These are phyloP conservation scores for Phytopythium litorale DNA, from an alignment of 352 stramenopile species.

Conservation along the genomic window DNA sequence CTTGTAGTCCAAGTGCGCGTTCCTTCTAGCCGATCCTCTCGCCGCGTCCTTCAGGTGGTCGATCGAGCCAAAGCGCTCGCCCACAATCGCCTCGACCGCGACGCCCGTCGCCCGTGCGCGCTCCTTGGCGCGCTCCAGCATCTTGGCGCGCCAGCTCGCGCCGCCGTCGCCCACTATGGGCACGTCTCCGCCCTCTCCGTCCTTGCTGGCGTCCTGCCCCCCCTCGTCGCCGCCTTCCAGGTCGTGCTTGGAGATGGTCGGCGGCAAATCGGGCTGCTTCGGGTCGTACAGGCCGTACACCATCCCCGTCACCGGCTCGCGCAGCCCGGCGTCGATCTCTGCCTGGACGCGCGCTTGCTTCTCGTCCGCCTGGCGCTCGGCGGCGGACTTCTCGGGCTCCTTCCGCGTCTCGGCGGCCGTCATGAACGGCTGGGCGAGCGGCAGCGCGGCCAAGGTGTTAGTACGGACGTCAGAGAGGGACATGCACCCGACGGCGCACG, in stretches of 20 bases:
- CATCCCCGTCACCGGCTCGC: conserved; percentile 76
- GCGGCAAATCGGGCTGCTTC: conserved; percentile 54
- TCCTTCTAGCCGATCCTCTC: conserved; percentile 34
- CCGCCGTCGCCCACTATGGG: conserved; percentile 65
- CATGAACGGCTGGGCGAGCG: conserved; percentile 42
- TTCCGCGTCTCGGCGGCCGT: conserved; percentile 13
- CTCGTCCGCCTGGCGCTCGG: conserved; percentile 35
- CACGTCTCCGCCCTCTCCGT: conserved; percentile 12
- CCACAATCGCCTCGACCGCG: conserved; percentile 56
- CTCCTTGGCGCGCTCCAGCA: conserved; percentile 71
- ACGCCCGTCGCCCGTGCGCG: conserved; percentile 48
- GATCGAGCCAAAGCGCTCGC: conserved; percentile 55
- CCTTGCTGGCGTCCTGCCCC: conserved; percentile 1
- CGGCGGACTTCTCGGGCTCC: conserved; percentile 30
- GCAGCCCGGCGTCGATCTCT: conserved; percentile 69
- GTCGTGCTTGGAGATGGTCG: conserved; percentile 23
- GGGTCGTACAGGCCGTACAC: conserved; percentile 79
- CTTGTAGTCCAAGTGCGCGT: conserved; percentile 75
- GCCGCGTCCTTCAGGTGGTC: conserved; percentile 47
- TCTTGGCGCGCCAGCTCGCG: conserved; percentile 81
- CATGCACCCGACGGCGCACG: background rate
- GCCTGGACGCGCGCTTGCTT: conserved; percentile 62
- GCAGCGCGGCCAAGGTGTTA: background rate
- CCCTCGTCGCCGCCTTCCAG: background rate
- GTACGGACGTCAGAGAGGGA: background rate